Base-by-base conservation (phyloP, 1,284 basidiomycete species). In the Ceratobasidium theobromae region DNA sequence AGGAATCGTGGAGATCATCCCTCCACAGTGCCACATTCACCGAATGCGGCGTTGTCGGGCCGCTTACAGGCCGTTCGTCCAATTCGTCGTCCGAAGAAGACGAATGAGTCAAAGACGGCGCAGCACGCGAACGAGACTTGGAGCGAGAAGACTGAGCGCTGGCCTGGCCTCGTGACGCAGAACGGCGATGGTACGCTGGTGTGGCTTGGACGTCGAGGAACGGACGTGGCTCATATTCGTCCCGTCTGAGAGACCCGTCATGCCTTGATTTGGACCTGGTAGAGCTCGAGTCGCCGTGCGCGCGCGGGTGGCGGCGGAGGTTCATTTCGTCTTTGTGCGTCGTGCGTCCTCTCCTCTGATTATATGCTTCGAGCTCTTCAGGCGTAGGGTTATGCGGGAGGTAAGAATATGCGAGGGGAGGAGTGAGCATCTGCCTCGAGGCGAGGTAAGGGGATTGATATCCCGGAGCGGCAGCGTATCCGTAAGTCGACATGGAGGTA, bases 1-100 rank as follows among this genome's bases (percentile, higher is more conserved):
- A 41, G 14, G 21, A 11, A 3, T 40, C 46, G 6, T 6, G 18
- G 11, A 64, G 33, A 41, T 38, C 48, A 21, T 64, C 58, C 18
- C 32, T 18, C 58, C 58, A 64, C 14, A 64, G 33, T n/a, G 48
- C 46, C 3, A 64, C 58, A 18, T 64, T 64, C 23, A 27, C 46
- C n/a, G 58, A 40, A 30, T 41, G 43, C 21, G 58, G 58, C 6
- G 58, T 64, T 12, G 25, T 52, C 14, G 48, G 46, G 4, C 48
- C 38, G 33, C 35, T 52, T 6, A 32, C 46, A 8, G 48, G 35
- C 27, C 49, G 49, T 5, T 43, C 64, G 1, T 70, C 69, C 6
- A n/a, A 45, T 25, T 70, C 69, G 23, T 69, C 64, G 32, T 68
- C 69, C 43, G 65, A 67, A 27, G 69, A 68, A 14, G 62, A 62